Percentiles rank a stretch among this genome's conserved stretches.
phyloP scores from a whole-genome alignment of 495 filamentous ascomycete species.

The Ascodesmis nigricans region DNA sequence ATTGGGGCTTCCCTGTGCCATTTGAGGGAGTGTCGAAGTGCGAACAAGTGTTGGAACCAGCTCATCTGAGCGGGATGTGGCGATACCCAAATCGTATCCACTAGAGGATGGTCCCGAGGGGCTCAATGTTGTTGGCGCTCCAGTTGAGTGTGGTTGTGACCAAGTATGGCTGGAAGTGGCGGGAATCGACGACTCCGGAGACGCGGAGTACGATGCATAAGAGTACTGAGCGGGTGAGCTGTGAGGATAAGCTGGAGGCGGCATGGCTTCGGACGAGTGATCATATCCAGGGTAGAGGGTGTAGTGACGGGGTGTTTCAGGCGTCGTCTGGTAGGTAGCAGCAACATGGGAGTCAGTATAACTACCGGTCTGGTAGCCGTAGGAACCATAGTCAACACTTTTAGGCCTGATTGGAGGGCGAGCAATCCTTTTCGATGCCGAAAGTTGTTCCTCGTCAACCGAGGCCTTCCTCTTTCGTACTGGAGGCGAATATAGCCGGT shows the following conservation, averaged over 20 bases:
- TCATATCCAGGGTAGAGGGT: slow-evolving; percentile 22
- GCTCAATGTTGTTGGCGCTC: slow-evolving; percentile 22
- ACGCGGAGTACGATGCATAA: slow-evolving; percentile 10
- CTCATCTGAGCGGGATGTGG: slow-evolving; percentile 27
- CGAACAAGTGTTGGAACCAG: slow-evolving; percentile 51
- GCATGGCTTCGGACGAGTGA: slow-evolving; percentile 25
- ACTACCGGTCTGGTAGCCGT: slow-evolving; percentile 20
- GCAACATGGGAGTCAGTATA: slow-evolving; percentile 24
- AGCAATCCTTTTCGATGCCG: slow-evolving; percentile 21
- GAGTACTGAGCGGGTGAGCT: slow-evolving; percentile 11
- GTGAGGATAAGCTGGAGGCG: slow-evolving; percentile 26
- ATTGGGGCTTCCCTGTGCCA: slow-evolving; percentile 23
- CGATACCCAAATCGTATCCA: slow-evolving; percentile 25
- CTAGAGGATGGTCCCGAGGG: slow-evolving; percentile 14
- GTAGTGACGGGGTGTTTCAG: no score
- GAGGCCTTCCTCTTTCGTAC: slow-evolving; percentile 18
- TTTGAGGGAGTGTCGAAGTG: slow-evolving; percentile 44
- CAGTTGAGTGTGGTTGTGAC: slow-evolving; percentile 26
- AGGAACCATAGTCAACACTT: slow-evolving; percentile 22
- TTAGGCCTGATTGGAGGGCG: slow-evolving; percentile 23
- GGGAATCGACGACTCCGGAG: no score
- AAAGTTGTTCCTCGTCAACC: slow-evolving; percentile 16
- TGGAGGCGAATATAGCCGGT: no score
- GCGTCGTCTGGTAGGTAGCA: slow-evolving; percentile 11
- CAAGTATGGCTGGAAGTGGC: slow-evolving; percentile 25